Percentiles rank a stretch among this genome's conserved stretches.
These are phyloP conservation scores for Leucosporidium creatinivorum DNA, from an alignment of 768 basidiomycete genomes.

Conservation along the genomic window DNA sequence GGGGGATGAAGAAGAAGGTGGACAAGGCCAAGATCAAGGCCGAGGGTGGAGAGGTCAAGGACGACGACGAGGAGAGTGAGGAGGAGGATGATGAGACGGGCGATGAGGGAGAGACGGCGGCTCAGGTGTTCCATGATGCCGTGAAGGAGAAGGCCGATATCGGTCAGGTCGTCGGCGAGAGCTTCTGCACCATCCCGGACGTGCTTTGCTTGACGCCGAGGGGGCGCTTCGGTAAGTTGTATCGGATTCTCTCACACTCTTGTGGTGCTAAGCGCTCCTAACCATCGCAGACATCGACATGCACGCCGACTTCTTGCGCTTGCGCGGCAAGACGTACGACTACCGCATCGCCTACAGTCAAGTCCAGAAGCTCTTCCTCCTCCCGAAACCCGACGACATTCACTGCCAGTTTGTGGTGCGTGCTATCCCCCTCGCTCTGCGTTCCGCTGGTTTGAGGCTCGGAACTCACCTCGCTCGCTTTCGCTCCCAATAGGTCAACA, in stretches of 20 bases:
- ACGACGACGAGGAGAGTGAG: conserved; percentile 40
- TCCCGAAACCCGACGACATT: conserved; percentile 86
- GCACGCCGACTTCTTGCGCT: conserved; percentile 85
- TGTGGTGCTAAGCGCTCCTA: background rate
- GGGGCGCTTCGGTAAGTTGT: conserved; percentile 39
- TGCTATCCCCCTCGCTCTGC: conserved; percentile 13
- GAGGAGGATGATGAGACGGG: conserved; percentile 38
- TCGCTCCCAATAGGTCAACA: conserved; percentile 56
- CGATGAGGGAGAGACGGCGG: conserved; percentile 49
- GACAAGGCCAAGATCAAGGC: conserved; percentile 35
- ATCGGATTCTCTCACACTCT: background rate
- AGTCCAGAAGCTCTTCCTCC: conserved; percentile 78
- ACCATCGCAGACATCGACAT: conserved; percentile 82
- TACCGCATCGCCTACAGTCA: conserved; percentile 90
- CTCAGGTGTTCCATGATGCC: conserved; percentile 91
- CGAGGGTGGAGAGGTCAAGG: conserved; percentile 43
- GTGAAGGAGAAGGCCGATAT: conserved; percentile 96
- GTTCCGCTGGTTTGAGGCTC: background rate
- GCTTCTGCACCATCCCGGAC: conserved; percentile 90
- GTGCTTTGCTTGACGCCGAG: conserved; percentile 81
- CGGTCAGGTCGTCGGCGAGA: conserved; percentile 80
- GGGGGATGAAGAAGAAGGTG: conserved; percentile 57
- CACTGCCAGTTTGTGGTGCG: conserved; percentile 90
- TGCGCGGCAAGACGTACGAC: conserved; percentile 98
- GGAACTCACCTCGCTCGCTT: background rate